phyloP scores from a whole-genome alignment of 192 early-diverging fungal species.

The Coemansia sp. region DNA sequence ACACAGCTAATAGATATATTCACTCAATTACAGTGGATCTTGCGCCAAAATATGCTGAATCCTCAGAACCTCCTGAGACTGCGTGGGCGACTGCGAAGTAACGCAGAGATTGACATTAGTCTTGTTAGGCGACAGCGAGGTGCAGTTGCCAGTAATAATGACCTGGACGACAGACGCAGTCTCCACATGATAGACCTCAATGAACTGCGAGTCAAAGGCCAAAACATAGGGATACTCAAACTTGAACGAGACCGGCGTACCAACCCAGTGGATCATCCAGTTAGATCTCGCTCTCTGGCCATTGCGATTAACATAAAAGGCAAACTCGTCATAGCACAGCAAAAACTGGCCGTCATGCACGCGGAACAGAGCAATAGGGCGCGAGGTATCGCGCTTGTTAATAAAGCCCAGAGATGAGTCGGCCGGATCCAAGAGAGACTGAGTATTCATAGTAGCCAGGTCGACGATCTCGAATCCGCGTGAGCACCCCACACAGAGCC shows the following conservation, averaged over 20 bases:
- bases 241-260: constrained; percentile 80
- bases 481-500: constrained; percentile 84
- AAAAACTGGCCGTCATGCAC: constrained; percentile 75
- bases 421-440: constrained; percentile 80
- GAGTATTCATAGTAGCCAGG: constrained; percentile 77
- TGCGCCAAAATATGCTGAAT: constrained; percentile 46
- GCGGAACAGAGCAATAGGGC: constrained; percentile 82
- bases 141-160: constrained; percentile 59
- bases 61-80: constrained; percentile 46
- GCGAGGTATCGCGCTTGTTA: constrained; percentile 70
- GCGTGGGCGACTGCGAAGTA: constrained; percentile 41
- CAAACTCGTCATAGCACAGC: constrained; percentile 93
- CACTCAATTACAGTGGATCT: constrained; percentile 22
- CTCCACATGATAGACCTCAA: constrained; percentile 84
- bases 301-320: constrained; percentile 87
- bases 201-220: constrained; percentile 86
- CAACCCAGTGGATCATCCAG: constrained; percentile 87
- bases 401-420: constrained; percentile 80
- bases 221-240: constrained; percentile 81
- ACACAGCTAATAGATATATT: not conserved
- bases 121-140: constrained; percentile 45
- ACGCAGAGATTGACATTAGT: constrained; percentile 41
- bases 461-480: constrained; percentile 96
- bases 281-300: constrained; percentile 71
- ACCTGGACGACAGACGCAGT: constrained; percentile 68